Base-by-base conservation (phyloP, 2,329 filamentous ascomycete genomes). In the Microascus cirrosus region DNA sequence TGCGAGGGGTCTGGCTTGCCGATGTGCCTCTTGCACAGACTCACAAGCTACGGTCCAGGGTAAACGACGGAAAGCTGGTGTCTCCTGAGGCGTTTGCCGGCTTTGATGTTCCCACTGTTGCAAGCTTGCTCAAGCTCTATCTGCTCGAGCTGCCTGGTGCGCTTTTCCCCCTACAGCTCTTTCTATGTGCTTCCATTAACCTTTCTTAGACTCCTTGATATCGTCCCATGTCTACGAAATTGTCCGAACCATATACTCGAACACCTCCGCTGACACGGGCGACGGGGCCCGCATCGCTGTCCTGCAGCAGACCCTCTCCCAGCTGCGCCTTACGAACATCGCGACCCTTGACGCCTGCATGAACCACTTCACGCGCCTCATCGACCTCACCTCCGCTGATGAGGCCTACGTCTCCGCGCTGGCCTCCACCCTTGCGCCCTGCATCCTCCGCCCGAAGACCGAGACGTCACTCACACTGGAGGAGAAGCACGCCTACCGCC, bases 161-260 rank as follows among this genome's bases (percentile, higher is more conserved):
- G 87, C 74, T 6, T 34, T n/a, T 12, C 4, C 6, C 32, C 1
- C 13, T 15, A 11, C 20, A 2, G 11, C 32, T 28, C 24, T 8
- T 25, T 18, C 12, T 18, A n/a, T 53, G 51, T 6, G 28, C 5
- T n/a, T 32, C n/a, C 5, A 10, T 12, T 50, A 58, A 53, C 55
- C 18, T 12, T 32, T 10, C 39, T 50, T 63, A 94, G 94, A 99
- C 73, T 97, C 94, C n/a, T 81, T 99, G 61, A 93, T 99, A 61
- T 97, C 94, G 59, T 95, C 91, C 48, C 93, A 97, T 70, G 91
- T 99, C 59, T 99, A 99, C 71, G 95, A 99, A 74, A 97, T 99
- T 68, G 86, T 99, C 69, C 92, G 96, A 74, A 97, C 91, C 1
- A 95, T 99, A 63, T 99, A 99, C 76, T 86, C 85, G 53, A 91